A percentile compares a stretch with the other conserved stretches of the same genome.
Evolutionary conservation across 2,329 filamentous ascomycete genomes (phyloP).

Genomic region (Tolypocladium ophioglossoides): DNA sequence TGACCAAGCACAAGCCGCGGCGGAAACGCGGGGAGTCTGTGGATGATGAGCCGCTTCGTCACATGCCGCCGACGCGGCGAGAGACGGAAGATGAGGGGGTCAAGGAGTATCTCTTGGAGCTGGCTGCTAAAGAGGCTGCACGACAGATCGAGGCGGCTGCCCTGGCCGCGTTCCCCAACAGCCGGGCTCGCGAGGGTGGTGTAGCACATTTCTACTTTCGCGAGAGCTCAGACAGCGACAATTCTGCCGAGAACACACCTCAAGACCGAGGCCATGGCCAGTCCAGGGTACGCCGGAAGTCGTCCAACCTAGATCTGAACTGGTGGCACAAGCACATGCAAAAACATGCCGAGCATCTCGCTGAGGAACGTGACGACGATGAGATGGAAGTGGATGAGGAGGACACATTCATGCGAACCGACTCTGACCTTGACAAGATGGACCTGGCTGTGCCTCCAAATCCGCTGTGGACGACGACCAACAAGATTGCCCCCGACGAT

Average conservation of each 20-base stretch:
- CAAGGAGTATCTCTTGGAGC: constrained; percentile 64
- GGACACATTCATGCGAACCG: constrained; percentile 20
- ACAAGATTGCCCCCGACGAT: constrained; percentile 15
- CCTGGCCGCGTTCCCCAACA: constrained; percentile 66
- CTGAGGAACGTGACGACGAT: constrained; percentile 30
- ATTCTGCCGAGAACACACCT: constrained; percentile 28
- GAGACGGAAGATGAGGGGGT: constrained; percentile 67
- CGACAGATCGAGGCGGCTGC: constrained; percentile 69
- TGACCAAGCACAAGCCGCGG: constrained; percentile 28
- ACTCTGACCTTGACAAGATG: constrained; percentile 33
- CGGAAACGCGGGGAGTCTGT: constrained; percentile 17
- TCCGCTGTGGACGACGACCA: constrained; percentile 30
- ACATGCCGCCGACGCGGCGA: constrained; percentile 37
- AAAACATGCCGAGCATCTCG: constrained; percentile 58
- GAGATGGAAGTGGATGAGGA: constrained; percentile 12
- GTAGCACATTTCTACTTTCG: constrained; percentile 62
- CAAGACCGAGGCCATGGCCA: constrained; percentile 14
- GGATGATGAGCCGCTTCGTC: constrained; percentile 18
- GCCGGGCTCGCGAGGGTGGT: constrained; percentile 56
- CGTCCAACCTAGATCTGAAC: constrained; percentile 49
- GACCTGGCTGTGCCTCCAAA: constrained; percentile 27
- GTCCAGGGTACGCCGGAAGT: constrained; percentile 39
- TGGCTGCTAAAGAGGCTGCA: constrained; percentile 72
- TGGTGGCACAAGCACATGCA: constrained; percentile 80
- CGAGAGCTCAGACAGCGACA: constrained; percentile 50